These are phyloP conservation scores for Lentinula edodes DNA, from an alignment of 768 basidiomycete genomes.

Conservation along the genomic window DNA sequence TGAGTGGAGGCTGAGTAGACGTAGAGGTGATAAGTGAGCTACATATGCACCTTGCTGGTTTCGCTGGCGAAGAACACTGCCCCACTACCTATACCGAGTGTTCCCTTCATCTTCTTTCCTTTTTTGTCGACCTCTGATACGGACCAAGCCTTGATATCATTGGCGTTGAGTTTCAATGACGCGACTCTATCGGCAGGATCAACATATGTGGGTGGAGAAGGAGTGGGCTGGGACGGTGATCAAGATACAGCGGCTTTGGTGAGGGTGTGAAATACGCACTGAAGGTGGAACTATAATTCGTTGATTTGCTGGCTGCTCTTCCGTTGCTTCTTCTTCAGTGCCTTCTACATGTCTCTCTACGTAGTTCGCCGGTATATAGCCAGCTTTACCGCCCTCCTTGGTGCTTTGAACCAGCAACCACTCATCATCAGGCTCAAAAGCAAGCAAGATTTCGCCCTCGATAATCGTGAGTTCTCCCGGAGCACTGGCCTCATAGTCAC, in stretches of 20 bases:
- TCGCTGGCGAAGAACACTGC: conserved; percentile 97
- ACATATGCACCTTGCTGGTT: conserved; percentile 78
- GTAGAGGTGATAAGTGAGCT: neutral
- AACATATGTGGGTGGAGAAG: conserved; percentile 62
- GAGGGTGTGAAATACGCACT: conserved; percentile 31
- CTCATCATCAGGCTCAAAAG: conserved; percentile 84
- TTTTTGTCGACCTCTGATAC: conserved; percentile 88
- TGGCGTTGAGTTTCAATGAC: conserved; percentile 57
- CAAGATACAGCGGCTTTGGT: neutral
- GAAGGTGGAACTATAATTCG: conserved; percentile 51
- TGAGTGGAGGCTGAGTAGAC: conserved; percentile 23
- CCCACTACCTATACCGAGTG: conserved; percentile 91
- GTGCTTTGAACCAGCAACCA: conserved; percentile 85
- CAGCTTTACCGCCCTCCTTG: conserved; percentile 68
- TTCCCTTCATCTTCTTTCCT: conserved; percentile 99
- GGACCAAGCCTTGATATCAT: conserved; percentile 84
- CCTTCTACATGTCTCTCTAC: conserved; percentile 49
- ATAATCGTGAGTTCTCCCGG: conserved; percentile 78
- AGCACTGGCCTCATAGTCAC: conserved; percentile 77
- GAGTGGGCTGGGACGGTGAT: conserved; percentile 38
- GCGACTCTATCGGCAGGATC: conserved; percentile 78
- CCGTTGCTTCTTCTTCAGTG: conserved; percentile 30
- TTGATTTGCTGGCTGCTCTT: conserved; percentile 20
- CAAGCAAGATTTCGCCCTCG: conserved; percentile 73
- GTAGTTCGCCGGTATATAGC: conserved; percentile 91